Conservation (phyloP, 2,329 filamentous ascomycete genomes). For the Nannizzia gypsea region DNA sequence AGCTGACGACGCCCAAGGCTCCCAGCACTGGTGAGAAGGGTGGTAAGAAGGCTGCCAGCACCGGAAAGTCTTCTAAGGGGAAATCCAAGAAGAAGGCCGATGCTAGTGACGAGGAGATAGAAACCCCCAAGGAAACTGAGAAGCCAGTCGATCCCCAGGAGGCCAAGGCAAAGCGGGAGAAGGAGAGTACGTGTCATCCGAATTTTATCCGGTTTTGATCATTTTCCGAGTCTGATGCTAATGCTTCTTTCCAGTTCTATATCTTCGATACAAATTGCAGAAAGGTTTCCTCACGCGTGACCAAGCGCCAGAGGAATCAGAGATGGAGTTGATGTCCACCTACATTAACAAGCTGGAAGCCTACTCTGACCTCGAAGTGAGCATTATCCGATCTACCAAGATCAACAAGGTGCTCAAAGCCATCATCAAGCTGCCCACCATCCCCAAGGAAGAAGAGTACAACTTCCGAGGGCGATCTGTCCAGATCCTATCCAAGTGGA, state of each 20-base stretch:
- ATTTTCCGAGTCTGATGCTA: slow-evolving; percentile 1
- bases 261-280: slow-evolving; percentile 86
- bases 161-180: slow-evolving; percentile 46
- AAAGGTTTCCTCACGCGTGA: slow-evolving; percentile 84
- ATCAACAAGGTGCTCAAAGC: slow-evolving; percentile 98
- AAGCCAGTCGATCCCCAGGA: slow-evolving; percentile 45
- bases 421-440: slow-evolving; percentile 73
- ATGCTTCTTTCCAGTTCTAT: slow-evolving; percentile 51
- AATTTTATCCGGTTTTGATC: background rate
- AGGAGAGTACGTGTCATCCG: slow-evolving; percentile 35
- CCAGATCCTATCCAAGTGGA: slow-evolving; percentile 77
- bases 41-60: slow-evolving; percentile 37
- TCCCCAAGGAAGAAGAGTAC: slow-evolving; percentile 81
- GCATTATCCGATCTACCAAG: slow-evolving; percentile 82
- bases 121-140: slow-evolving; percentile 38
- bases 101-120: slow-evolving; percentile 45
- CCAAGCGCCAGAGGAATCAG: slow-evolving; percentile 68
- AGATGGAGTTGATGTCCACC: slow-evolving; percentile 36
- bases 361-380: slow-evolving; percentile 68
- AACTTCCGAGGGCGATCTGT: slow-evolving; percentile 77
- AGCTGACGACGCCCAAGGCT: slow-evolving; percentile 48
- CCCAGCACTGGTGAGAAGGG: slow-evolving; percentile 32
- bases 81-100: slow-evolving; percentile 52
- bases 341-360: slow-evolving; percentile 61
- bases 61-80: slow-evolving; percentile 45